Conservation (phyloP, 768 basidiomycete genomes). For the Suillus clintonianus region DNA sequence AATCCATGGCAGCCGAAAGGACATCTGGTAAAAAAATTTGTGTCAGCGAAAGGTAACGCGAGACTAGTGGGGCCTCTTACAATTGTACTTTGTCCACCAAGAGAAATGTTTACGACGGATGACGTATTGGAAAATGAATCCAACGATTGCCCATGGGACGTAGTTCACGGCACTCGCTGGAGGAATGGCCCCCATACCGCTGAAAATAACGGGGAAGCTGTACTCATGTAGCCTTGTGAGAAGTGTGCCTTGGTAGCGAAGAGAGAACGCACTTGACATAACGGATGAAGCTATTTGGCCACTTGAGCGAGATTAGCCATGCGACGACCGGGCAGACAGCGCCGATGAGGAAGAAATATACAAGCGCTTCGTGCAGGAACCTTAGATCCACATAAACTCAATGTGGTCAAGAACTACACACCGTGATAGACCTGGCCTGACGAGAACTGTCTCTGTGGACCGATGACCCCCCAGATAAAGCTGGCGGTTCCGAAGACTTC, state of each 20-base stretch:
- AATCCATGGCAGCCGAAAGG: constrained; percentile 71
- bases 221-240: constrained; percentile 14
- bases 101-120: constrained; percentile 61
- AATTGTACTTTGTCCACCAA: constrained; percentile 66
- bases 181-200: constrained; percentile 60
- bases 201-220: constrained; percentile 52
- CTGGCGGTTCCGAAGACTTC: constrained; percentile 79
- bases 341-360: constrained; percentile 81
- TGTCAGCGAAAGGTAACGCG: neutral
- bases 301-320: constrained; percentile 57
- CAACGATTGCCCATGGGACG: constrained; percentile 65
- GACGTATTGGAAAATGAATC: constrained; percentile 65
- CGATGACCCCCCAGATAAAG: constrained; percentile 83
- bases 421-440: constrained; percentile 60
- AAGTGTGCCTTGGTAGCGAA: neutral
- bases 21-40: constrained; percentile 41
- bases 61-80: constrained; percentile 16
- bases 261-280: constrained; percentile 58
- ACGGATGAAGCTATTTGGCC: constrained; percentile 60
- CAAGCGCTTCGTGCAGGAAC: constrained; percentile 34
- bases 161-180: constrained; percentile 69
- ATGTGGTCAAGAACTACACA: constrained; percentile 10
- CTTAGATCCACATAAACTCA: neutral
- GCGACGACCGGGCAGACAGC: constrained; percentile 57
- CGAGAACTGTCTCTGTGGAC: constrained; percentile 72